Evolutionary conservation across 768 basidiomycete species (phyloP).

Genomic region (Leccinum subgranulosum): DNA sequence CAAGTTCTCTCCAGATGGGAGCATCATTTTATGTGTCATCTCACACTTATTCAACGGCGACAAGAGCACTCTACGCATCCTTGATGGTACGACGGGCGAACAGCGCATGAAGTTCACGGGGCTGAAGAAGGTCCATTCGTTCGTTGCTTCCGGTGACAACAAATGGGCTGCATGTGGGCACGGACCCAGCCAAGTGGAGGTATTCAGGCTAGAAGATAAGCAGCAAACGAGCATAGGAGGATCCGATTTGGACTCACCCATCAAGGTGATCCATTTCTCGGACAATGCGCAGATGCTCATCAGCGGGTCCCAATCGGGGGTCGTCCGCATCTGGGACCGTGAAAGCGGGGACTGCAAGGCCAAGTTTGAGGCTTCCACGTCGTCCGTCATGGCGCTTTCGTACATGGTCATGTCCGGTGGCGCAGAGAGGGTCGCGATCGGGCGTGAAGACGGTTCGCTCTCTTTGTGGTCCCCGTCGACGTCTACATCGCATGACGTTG

Average conservation of each 20-base stretch:
- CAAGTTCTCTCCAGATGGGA: constrained; percentile 15
- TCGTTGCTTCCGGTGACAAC: constrained; percentile 2
- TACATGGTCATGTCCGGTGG: background rate
- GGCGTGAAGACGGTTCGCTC: constrained; percentile 19
- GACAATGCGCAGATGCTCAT: constrained; percentile 11
- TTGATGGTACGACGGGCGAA: constrained; percentile 8
- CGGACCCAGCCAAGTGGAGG: background rate
- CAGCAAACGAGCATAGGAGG: background rate
- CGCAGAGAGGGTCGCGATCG: constrained; percentile 6
- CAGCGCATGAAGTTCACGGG: constrained; percentile 4
- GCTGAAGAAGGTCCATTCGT: constrained; percentile 6
- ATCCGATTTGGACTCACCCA: background rate
- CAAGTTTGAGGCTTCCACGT: background rate
- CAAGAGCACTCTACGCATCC: constrained; percentile 10
- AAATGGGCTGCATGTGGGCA: constrained; percentile 9
- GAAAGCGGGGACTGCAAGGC: constrained; percentile 10
- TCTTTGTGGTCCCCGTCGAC: constrained; percentile 15
- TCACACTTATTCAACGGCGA: background rate
- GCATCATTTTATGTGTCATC: constrained; percentile 3
- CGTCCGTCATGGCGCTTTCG: constrained; percentile 17
- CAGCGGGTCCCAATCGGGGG: constrained; percentile 13
- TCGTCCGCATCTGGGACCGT: constrained; percentile 21
- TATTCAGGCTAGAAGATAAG: background rate
- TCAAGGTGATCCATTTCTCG: constrained; percentile 17
- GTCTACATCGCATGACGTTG: background rate